Evolutionary conservation across 2,329 filamentous ascomycete genomes (phyloP).

Genomic region (Dactylellina cionopaga): DNA sequence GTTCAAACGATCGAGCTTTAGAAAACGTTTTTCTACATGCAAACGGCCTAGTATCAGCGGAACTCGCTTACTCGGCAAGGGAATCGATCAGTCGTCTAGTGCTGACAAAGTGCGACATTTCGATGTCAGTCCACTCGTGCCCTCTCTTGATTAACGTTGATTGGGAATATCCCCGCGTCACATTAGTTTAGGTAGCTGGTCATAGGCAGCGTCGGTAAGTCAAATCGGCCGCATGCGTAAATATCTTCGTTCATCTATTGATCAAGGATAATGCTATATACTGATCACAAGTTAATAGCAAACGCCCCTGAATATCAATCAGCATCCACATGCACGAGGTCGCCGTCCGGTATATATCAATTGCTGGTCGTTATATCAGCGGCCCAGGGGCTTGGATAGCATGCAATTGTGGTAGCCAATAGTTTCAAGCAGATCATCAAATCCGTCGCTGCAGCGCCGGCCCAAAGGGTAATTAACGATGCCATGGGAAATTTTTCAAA

Average conservation of each 20-base stretch:
- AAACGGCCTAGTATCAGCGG: constrained; percentile 24
- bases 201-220: not conserved
- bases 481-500: constrained; percentile 28
- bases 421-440: constrained; percentile 5
- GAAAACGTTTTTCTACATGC: constrained; percentile 26
- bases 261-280: constrained; percentile 16
- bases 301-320: constrained; percentile 36
- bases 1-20: constrained; percentile 6
- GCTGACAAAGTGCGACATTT: constrained; percentile 44
- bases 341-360: constrained; percentile 26
- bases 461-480: constrained; percentile 28
- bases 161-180: not conserved
- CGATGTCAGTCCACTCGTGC: constrained; percentile 1
- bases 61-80: constrained; percentile 44
- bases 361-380: constrained; percentile 34
- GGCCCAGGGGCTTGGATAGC: constrained; percentile 47
- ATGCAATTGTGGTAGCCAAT: constrained; percentile 43
- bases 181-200: constrained; percentile 25
- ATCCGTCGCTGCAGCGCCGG: constrained; percentile 38
- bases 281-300: not conserved
- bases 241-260: no score
- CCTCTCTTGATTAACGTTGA: constrained; percentile 14
- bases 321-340: constrained; percentile 16
- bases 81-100: constrained; percentile 24
- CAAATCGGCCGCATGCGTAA: constrained; percentile 17